Evolutionary conservation across 2,329 filamentous ascomycete species (phyloP).

Genomic region (Trichothecium sympodiale): DNA sequence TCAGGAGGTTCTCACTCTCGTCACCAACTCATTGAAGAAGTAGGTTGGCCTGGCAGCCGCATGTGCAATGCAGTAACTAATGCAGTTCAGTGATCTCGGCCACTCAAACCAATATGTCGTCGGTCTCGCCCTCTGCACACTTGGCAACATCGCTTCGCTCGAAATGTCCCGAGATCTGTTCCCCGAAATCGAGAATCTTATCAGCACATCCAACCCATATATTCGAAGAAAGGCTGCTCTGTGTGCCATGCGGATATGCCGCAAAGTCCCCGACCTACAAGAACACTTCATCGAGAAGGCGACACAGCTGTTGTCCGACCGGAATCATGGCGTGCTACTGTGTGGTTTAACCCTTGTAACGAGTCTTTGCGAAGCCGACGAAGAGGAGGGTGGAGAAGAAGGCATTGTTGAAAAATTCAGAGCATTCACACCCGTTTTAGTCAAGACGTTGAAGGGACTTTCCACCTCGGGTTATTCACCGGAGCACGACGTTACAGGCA

Average conservation of each 20-base stretch:
- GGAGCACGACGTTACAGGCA: slow-evolving; percentile 95
- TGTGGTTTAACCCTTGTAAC: slow-evolving; percentile 86
- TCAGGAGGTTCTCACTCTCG: slow-evolving; percentile 91
- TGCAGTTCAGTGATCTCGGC: slow-evolving; percentile 63
- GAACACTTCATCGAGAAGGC: slow-evolving; percentile 97
- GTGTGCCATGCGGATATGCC: slow-evolving; percentile 98
- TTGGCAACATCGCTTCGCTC: slow-evolving; percentile 94
- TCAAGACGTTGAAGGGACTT: slow-evolving; percentile 82
- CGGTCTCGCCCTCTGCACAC: slow-evolving; percentile 86
- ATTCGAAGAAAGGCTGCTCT: slow-evolving; percentile 93
- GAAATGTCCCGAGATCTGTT: slow-evolving; percentile 99
- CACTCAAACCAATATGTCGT: slow-evolving; percentile 99
- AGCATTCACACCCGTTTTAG: slow-evolving; percentile 70
- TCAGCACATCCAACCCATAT: slow-evolving; percentile 95
- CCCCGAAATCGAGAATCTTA: slow-evolving; percentile 82
- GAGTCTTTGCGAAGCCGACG: slow-evolving; percentile 89
- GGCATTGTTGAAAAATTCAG: slow-evolving; percentile 86
- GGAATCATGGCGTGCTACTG: slow-evolving; percentile 90
- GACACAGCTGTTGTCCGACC: slow-evolving; percentile 73
- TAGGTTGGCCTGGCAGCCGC: slow-evolving; percentile 28
- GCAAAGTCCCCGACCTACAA: slow-evolving; percentile 92
- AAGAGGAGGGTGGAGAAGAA: slow-evolving; percentile 82
- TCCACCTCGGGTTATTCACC: slow-evolving; percentile 94
- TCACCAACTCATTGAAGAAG: slow-evolving; percentile 98
- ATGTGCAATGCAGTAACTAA: slow-evolving; percentile 5